phyloP scores from a whole-genome alignment of 225 moss, liverwort and hornwort species.

The Pseudoscleropodium purum region DNA sequence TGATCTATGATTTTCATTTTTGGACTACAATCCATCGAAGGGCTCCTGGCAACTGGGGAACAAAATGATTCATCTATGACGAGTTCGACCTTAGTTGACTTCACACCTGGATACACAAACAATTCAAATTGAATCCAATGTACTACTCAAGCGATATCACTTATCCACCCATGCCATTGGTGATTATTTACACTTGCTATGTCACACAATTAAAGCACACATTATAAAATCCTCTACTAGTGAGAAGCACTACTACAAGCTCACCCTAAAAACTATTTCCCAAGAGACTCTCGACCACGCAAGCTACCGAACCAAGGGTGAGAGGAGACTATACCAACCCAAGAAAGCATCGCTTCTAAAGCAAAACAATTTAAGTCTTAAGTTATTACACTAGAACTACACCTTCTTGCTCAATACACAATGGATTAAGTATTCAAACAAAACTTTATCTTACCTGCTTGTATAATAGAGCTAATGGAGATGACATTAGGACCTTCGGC shows the following conservation, averaged over 20 bases:
- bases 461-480: slow-evolving; percentile 20
- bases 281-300: background rate
- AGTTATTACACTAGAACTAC: background rate
- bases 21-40: background rate
- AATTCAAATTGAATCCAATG: background rate
- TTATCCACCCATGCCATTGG: background rate
- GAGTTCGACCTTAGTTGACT: background rate
- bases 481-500: background rate
- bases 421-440: background rate
- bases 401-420: background rate
- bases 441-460: slow-evolving; percentile 14
- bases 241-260: background rate
- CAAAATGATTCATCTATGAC: background rate
- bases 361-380: background rate
- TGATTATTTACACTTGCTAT: background rate
- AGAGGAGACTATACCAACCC: background rate
- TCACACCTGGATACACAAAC: slow-evolving; percentile 11
- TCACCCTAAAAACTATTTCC: background rate
- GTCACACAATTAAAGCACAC: background rate
- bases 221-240: background rate
- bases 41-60: background rate
- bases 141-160: background rate
- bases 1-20: slow-evolving; percentile 6
- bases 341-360: background rate
- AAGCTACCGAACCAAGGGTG: slow-evolving; percentile 3